Percentiles rank a stretch among this genome's conserved stretches.
phyloP scores from a whole-genome alignment of 371 early-diverging fungal species.

The Funneliformis caledonium region DNA sequence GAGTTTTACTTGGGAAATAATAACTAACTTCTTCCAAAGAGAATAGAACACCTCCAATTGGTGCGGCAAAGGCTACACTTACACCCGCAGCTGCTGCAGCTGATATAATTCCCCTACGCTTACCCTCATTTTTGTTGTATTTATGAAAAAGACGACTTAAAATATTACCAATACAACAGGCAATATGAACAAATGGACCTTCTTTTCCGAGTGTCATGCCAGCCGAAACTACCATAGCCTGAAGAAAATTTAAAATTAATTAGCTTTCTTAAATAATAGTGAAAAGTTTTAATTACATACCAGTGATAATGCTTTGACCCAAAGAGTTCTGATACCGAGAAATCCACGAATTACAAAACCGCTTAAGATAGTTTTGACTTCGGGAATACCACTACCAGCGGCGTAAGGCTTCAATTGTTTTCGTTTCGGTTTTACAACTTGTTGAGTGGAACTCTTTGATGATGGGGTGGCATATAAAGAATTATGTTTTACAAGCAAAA shows the following conservation, averaged over 20 bases:
- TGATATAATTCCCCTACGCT: conserved; percentile 78
- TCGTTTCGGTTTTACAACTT: conserved; percentile 56
- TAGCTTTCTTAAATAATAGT: not conserved
- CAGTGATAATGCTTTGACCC: conserved; percentile 72
- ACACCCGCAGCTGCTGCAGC: conserved; percentile 86
- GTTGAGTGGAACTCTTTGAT: conserved; percentile 51
- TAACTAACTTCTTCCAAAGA: conserved; percentile 85
- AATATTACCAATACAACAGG: conserved; percentile 89
- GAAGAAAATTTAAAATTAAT: not conserved
- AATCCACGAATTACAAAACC: conserved; percentile 84
- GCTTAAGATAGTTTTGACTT: conserved; percentile 83
- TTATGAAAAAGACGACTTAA: conserved; percentile 79
- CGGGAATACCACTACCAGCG: conserved; percentile 83
- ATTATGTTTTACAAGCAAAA: conserved; percentile 41
- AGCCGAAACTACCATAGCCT: conserved; percentile 78
- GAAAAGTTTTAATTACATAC: conserved; percentile 42
- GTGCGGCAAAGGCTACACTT: conserved; percentile 85
- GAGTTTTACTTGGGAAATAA: conserved; percentile 85
- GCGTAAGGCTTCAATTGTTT: conserved; percentile 59
- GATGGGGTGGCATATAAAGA: conserved; percentile 48
- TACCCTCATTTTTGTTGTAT: conserved; percentile 82
- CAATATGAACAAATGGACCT: conserved; percentile 95
- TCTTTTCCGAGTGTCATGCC: conserved; percentile 91
- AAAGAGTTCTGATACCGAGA: conserved; percentile 72
- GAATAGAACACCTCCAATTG: conserved; percentile 89